A percentile compares a stretch with the other conserved stretches of the same genome.
Evolutionary conservation across 306 rosid species (phyloP).

Genomic region (Mimosa pudica): DNA sequence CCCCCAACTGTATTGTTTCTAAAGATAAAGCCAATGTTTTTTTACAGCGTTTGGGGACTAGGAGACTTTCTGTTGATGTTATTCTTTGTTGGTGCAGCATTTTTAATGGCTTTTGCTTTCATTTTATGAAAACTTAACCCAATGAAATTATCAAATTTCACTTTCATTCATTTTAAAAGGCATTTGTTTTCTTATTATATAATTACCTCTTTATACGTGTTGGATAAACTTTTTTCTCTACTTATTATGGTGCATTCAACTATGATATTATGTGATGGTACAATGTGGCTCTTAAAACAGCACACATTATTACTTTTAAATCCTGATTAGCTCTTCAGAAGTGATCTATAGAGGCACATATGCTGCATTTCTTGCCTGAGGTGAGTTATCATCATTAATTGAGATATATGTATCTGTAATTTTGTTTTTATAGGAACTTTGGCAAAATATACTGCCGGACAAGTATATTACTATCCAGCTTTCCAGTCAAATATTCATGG

Average conservation of each 20-base stretch:
- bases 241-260: conserved; percentile 3
- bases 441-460: conserved; percentile 97
- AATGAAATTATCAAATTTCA: neutral
- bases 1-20: neutral
- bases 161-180: conserved; percentile 11
- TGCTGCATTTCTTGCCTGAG: neutral
- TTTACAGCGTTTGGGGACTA: conserved; percentile 29
- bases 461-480: conserved; percentile 83
- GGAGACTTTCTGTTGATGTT: conserved; percentile 22
- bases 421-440: conserved; percentile 72
- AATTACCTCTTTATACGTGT: neutral
- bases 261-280: conserved; percentile 1
- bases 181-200: neutral
- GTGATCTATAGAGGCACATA: neutral
- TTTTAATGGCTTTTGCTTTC: conserved; percentile 28
- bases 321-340: neutral
- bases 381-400: neutral
- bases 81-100: conserved; percentile 23
- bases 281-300: neutral
- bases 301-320: neutral
- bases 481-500: conserved; percentile 86
- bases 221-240: neutral
- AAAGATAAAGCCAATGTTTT: neutral
- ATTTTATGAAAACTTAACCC: neutral
- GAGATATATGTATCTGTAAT: conserved; percentile 14